Evolutionary conservation across 441 rosid species (phyloP).

Genomic region (Metrosideros polymorpha): DNA sequence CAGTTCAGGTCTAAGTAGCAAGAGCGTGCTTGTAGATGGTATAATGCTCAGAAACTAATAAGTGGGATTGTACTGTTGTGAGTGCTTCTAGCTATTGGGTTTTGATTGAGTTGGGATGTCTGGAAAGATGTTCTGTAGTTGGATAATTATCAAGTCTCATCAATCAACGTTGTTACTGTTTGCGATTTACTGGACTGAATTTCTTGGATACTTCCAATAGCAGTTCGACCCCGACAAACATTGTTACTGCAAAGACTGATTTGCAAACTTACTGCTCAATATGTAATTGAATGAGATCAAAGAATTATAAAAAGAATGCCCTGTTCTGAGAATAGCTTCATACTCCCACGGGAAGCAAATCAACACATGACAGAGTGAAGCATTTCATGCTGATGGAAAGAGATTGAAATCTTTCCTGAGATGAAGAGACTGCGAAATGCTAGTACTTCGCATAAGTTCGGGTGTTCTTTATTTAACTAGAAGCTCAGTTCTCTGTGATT

Average conservation of each 20-base stretch:
- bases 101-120: not conserved
- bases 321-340: no score
- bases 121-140: not conserved
- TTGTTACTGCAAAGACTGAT: not conserved
- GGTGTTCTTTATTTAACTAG: not conserved
- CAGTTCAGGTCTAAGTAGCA: not conserved
- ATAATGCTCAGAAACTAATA: not conserved
- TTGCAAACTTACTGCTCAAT: not conserved
- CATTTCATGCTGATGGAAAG: not conserved
- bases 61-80: not conserved
- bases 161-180: not conserved
- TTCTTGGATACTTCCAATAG: not conserved
- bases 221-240: not conserved
- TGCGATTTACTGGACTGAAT: not conserved
- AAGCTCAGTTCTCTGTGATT: not conserved
- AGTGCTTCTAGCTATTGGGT: not conserved
- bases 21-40: not conserved
- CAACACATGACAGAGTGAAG: not conserved
- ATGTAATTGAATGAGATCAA: no score
- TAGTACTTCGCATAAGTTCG: not conserved
- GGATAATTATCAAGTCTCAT: not conserved
- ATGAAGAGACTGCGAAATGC: not conserved
- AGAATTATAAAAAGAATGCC: no score
- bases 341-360: no score
- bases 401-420: not conserved